Evolutionary conservation across 768 basidiomycete genomes (phyloP).

Genomic region (Panaeolus papilionaceus): DNA sequence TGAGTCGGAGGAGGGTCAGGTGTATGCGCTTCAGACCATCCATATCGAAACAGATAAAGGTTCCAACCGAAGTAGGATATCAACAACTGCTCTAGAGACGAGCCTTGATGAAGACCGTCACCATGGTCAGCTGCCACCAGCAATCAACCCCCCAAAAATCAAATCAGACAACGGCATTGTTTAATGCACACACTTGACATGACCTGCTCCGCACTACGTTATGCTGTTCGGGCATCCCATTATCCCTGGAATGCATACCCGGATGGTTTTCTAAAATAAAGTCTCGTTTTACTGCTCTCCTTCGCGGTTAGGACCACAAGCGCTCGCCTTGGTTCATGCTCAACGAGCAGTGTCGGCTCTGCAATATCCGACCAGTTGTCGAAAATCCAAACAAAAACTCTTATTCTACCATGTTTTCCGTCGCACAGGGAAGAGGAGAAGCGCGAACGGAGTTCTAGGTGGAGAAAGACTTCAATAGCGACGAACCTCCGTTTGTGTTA

Average conservation of each 20-base stretch:
- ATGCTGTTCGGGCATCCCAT: background rate
- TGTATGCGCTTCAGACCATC: background rate
- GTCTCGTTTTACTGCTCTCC: background rate
- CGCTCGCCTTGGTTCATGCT: background rate
- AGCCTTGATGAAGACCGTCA: background rate
- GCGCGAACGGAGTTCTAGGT: slow-evolving; percentile 4
- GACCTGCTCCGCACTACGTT: background rate
- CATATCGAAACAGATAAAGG: background rate
- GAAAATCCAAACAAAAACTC: background rate
- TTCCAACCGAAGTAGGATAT: background rate
- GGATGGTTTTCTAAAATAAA: background rate
- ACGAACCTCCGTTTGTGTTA: background rate
- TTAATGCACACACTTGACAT: background rate
- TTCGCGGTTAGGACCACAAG: no score
- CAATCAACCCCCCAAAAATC: background rate
- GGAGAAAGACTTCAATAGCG: background rate
- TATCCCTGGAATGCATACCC: background rate
- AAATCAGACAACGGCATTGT: background rate
- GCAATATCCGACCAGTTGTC: background rate
- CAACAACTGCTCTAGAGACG: background rate
- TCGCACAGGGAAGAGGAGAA: background rate
- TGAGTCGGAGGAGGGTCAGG: background rate
- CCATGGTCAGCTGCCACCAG: background rate
- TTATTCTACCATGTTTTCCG: background rate
- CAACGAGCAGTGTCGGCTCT: background rate